phyloP scores from a whole-genome alignment of 2,329 filamentous ascomycete genomes.

The Venturiaceae sp. region DNA sequence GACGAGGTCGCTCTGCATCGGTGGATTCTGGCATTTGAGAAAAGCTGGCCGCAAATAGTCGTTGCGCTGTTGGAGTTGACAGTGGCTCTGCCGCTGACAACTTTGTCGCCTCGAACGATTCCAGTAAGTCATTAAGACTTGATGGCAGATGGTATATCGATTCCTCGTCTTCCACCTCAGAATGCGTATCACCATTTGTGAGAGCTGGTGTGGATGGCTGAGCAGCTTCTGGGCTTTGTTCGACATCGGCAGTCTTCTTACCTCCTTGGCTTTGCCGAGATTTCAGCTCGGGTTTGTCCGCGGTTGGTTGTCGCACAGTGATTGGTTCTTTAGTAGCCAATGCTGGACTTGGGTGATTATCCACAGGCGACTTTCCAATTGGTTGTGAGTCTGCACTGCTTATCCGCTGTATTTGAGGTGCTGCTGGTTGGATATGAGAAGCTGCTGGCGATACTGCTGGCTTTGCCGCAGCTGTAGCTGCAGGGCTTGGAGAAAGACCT shows the following conservation, averaged over 20 bases:
- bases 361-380: constrained; percentile 38
- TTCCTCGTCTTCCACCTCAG: constrained; percentile 49
- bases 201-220: constrained; percentile 19
- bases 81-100: constrained; percentile 46
- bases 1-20: constrained; percentile 73
- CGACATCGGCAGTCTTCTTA: constrained; percentile 23
- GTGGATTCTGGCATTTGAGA: constrained; percentile 66
- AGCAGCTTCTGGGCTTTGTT: constrained; percentile 25
- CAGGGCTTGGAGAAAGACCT: constrained; percentile 4
- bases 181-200: constrained; percentile 44
- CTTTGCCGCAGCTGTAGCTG: not conserved
- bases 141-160: constrained; percentile 89
- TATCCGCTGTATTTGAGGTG: constrained; percentile 7
- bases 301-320: not conserved
- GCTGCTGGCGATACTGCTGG: not conserved
- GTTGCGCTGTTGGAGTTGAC: constrained; percentile 1
- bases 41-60: constrained; percentile 43
- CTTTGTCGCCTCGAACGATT: constrained; percentile 80
- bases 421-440: constrained; percentile 18
- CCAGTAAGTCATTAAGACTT: constrained; percentile 78
- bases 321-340: constrained; percentile 18
- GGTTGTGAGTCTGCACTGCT: constrained; percentile 27
- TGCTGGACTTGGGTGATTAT: constrained; percentile 33
- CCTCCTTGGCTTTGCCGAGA: not conserved
- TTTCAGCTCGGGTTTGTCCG: not conserved